phyloP scores from a whole-genome alignment of 345 rosid species.

The Brassica incana region DNA sequence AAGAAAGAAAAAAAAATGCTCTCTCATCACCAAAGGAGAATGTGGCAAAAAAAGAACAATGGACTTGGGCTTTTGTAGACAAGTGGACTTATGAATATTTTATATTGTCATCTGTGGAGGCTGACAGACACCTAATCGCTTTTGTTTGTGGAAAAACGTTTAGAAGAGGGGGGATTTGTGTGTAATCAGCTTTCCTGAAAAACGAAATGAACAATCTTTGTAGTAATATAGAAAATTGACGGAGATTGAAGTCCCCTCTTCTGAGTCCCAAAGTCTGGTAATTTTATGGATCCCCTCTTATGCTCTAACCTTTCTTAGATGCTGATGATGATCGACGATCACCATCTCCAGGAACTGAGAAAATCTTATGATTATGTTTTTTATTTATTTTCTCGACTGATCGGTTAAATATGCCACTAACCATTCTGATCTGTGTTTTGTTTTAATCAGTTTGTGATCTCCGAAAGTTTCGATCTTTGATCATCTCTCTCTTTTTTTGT shows the following conservation, averaged over 20 bases:
- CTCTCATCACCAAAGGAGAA: too few relatives aligned
- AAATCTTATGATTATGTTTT: not conserved
- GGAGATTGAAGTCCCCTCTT: conserved; percentile 27
- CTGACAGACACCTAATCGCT: conserved; percentile 18
- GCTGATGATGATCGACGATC: conserved; percentile 20
- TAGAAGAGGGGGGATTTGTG: not conserved
- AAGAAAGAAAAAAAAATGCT: too few relatives aligned
- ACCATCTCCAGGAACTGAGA: conserved; percentile 1
- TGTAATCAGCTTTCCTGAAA: conserved; percentile 8
- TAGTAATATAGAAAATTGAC: conserved; percentile 24
- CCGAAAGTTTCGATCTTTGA: conserved; percentile 3
- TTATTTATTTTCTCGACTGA: not conserved
- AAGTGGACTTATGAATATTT: conserved; percentile 10
- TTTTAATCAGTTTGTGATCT: conserved; percentile 20
- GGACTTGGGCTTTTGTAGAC: conserved; percentile 25
- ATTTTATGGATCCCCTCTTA: conserved; percentile 5
- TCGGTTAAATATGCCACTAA: conserved; percentile 9
- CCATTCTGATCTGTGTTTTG: conserved; percentile 20
- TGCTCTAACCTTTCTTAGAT: conserved; percentile 2
- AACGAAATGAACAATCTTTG: not conserved
- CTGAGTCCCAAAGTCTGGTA: conserved; percentile 36
- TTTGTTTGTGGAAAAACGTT: not conserved
- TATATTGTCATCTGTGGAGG: not conserved
- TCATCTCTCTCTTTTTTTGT: conserved; percentile 24
- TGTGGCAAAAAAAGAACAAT: not conserved